Evolutionary conservation across 2,329 filamentous ascomycete genomes (phyloP), one percentile per base, ranked within the genome.

Genomic region (Trichocomaceae sp.): DNA sequence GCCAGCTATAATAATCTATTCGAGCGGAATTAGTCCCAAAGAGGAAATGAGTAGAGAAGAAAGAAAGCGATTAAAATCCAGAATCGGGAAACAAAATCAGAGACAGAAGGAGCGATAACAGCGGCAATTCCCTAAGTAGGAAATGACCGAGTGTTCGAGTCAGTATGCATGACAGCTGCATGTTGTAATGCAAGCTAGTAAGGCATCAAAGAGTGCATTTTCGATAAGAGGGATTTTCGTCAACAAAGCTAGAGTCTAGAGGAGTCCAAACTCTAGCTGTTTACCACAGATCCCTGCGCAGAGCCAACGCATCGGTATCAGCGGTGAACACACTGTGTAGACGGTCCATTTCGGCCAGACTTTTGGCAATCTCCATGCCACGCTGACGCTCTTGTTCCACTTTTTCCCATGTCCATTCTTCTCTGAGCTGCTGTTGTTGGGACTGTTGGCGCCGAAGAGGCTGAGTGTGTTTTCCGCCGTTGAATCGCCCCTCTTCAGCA

Each of bases 321-420:
- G 57, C 52, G 20, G 61, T 61, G 52, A 71, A 68, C 55, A 69
- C 67, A 15, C 62, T 59, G 44, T 70, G 65, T 7, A 71, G 59
- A 1, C 58, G 64, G 17, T 64, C 62, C 59, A 71, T 69, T 42
- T 61, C 59, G 6, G 57, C 62, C 1, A 71, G 63, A 12, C 60
- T 52, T 7, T 59, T 59, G 7, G 71, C 72, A 29, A 67, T 66
- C 55, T 65, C 60, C 50, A 72, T 58, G 1, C 72, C 72, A 19
- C 64, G 62, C 54, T 56, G 63, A 10, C 72, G 62, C 59, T 71
- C 65, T 46, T 59, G 58, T 59, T 73, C 70, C 17, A 73, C 59
- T n/a, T 62, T 58, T 23, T 64, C 60, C 57, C 64, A 64, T 6
- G 63, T 66, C 58, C 63, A 66, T 31, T 64, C 55, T 12, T 59